Evolutionary conservation across 441 rosid genomes (phyloP).

Genomic region (Rhodomyrtus psidioides): DNA sequence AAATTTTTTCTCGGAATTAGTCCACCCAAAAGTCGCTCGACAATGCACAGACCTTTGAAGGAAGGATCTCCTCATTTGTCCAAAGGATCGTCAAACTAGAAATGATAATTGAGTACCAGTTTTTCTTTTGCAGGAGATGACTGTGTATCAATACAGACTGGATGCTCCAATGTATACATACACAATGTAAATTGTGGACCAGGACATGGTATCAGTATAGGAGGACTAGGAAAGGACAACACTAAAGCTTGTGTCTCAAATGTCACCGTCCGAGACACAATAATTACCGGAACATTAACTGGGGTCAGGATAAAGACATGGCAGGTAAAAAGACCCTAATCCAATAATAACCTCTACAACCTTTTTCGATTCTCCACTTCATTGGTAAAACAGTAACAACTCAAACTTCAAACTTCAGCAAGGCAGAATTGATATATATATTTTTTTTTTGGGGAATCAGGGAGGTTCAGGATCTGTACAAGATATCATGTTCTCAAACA

Average conservation of each 20-base stretch:
- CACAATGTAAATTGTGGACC: slow-evolving; percentile 6
- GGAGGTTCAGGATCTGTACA: slow-evolving; percentile 13
- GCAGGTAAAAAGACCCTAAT: not conserved
- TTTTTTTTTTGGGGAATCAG: not conserved
- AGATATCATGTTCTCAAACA: slow-evolving; percentile 8
- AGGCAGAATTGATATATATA: not conserved
- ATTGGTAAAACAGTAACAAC: not conserved
- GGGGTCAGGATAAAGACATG: slow-evolving; percentile 13
- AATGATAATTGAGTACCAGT: not conserved
- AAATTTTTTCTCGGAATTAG: not conserved
- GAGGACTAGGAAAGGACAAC: slow-evolving; percentile 6
- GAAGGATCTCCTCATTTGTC: not conserved
- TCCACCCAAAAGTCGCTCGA: not conserved
- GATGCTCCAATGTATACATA: slow-evolving; percentile 13
- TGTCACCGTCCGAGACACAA: slow-evolving; percentile 5
- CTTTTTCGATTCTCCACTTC: not conserved
- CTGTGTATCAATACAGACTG: slow-evolving; percentile 10
- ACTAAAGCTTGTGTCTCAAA: slow-evolving; percentile 11
- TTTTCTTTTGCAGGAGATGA: slow-evolving; percentile 9
- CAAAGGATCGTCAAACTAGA: not conserved
- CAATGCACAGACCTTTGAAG: not conserved
- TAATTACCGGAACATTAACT: not conserved
- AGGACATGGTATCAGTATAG: slow-evolving; percentile 16
- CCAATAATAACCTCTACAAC: not conserved
- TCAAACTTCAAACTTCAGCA: not conserved